A percentile compares a stretch with the other conserved stretches of the same genome.
These are phyloP conservation scores for Pythium coloratum DNA, from an alignment of 352 stramenopile species.

Conservation along the genomic window DNA sequence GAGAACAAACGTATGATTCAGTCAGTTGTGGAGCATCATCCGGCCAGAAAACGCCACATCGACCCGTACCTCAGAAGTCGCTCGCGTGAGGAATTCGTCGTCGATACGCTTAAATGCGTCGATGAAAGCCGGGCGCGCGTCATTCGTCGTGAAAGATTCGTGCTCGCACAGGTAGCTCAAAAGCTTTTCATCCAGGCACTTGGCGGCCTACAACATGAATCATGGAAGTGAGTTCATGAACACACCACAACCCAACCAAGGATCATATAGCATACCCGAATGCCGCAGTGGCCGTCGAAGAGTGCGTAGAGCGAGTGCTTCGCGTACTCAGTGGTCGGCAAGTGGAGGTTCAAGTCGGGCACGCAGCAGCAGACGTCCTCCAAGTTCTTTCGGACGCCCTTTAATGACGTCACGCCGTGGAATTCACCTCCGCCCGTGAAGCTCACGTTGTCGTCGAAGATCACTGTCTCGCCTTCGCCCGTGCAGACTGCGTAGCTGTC, in stretches of 20 bases:
- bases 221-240: neutral
- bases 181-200: slow-evolving; percentile 72
- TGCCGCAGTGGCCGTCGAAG: slow-evolving; percentile 84
- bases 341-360: slow-evolving; percentile 61
- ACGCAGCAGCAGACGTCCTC: slow-evolving; percentile 86
- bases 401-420: slow-evolving; percentile 78
- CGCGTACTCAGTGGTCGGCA: slow-evolving; percentile 40
- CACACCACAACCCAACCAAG: neutral
- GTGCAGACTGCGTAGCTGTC: slow-evolving; percentile 34
- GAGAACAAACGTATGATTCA: neutral
- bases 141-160: slow-evolving; percentile 50
- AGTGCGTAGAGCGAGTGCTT: slow-evolving; percentile 78
- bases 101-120: slow-evolving; percentile 81
- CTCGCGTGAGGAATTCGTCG: slow-evolving; percentile 69
- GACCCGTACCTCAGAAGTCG: slow-evolving; percentile 48
- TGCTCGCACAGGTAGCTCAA: slow-evolving; percentile 71
- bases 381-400: slow-evolving; percentile 72
- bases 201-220: slow-evolving; percentile 48
- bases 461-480: slow-evolving; percentile 58
- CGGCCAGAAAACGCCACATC: neutral
- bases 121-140: slow-evolving; percentile 63
- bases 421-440: slow-evolving; percentile 67
- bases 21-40: neutral
- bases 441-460: slow-evolving; percentile 63
- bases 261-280: slow-evolving; percentile 43